Evolutionary conservation across 1,139 yeast species (phyloP).

Genomic region (Debaryomyces udenii): DNA sequence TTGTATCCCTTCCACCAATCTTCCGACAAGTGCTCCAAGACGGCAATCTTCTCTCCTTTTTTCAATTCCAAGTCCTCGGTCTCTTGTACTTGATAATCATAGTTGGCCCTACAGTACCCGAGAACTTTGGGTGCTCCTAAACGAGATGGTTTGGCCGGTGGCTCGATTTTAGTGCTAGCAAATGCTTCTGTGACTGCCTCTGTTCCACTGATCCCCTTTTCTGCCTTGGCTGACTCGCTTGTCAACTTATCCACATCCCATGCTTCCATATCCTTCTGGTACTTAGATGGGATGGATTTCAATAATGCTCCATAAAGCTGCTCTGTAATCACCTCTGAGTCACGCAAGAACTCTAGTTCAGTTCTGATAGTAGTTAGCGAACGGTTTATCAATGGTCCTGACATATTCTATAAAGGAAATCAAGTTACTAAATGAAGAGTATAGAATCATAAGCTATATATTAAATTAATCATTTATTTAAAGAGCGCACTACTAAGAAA

Average conservation of each 20-base stretch:
- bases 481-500: too few relatives aligned
- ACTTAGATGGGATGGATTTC: conserved; percentile 60
- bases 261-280: conserved; percentile 57
- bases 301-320: conserved; percentile 56
- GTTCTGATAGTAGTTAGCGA: conserved; percentile 76
- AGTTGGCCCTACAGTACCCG: conserved; percentile 63
- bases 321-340: conserved; percentile 73
- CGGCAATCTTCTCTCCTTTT: conserved; percentile 69
- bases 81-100: conserved; percentile 68
- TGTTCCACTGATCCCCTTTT: conserved; percentile 21
- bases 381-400: conserved; percentile 71
- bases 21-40: conserved; percentile 72
- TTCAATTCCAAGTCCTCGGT: conserved; percentile 68
- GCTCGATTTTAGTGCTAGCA: conserved; percentile 23
- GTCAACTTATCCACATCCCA: conserved; percentile 48
- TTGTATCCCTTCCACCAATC: conserved; percentile 91
- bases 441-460: too few relatives aligned
- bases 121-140: conserved; percentile 28
- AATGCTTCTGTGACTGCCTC: conserved; percentile 26
- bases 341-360: conserved; percentile 77
- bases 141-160: conserved; percentile 20
- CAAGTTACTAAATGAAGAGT: too few relatives aligned
- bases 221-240: background rate
- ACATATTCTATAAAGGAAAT: conserved; percentile 30
- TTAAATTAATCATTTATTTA: too few relatives aligned